These are phyloP conservation scores for Prunus padus DNA, from an alignment of 306 rosid species.

Conservation along the genomic window DNA sequence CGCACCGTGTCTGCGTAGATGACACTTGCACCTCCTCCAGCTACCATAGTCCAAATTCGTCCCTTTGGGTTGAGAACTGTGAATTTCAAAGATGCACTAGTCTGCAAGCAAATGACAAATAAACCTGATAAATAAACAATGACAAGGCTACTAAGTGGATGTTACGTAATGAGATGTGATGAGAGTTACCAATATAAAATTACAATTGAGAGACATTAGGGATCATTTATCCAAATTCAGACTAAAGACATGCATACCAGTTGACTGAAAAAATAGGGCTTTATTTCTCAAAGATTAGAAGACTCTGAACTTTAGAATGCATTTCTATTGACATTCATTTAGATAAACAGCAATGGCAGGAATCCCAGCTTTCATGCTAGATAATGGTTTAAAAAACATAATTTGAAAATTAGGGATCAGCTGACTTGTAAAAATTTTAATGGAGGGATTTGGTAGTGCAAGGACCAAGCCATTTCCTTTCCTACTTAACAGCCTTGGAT, in stretches of 20 bases:
- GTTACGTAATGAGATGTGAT: not conserved
- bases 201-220: not conserved
- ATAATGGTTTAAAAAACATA: not conserved
- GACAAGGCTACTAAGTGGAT: not conserved
- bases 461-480: not conserved
- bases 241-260: not conserved
- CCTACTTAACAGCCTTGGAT: not conserved
- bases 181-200: not conserved
- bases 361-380: not conserved
- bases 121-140: not conserved
- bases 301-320: not conserved
- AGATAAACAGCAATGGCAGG: not conserved
- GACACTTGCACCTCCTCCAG: constrained; percentile 99
- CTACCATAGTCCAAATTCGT: constrained; percentile 98
- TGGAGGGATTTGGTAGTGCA: not conserved
- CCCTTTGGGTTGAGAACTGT: constrained; percentile 92
- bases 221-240: not conserved
- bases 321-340: not conserved
- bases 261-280: not conserved
- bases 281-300: not conserved
- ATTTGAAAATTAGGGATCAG: not conserved
- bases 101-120: constrained; percentile 47
- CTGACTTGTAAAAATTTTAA: not conserved
- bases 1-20: constrained; percentile 91
- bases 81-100: constrained; percentile 92